Conservation (phyloP, 441 rosid species). For the Syzygium malaccense region DNA sequence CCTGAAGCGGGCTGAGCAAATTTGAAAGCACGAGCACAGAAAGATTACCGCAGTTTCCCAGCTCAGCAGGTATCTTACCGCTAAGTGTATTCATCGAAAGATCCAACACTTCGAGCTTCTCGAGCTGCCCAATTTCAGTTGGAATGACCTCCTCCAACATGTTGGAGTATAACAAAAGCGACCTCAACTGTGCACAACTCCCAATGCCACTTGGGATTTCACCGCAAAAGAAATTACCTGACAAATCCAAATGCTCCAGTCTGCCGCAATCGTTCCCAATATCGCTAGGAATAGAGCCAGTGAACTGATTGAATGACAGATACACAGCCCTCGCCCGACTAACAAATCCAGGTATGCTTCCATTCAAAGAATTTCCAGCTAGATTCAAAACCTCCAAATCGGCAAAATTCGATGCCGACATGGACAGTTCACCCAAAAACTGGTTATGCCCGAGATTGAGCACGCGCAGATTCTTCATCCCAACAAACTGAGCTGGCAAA, state of each 20-base stretch:
- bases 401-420: conserved; percentile 16
- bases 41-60: conserved; percentile 42
- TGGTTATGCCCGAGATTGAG: conserved; percentile 50
- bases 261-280: conserved; percentile 33
- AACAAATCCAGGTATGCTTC: conserved; percentile 36
- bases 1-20: conserved; percentile 23
- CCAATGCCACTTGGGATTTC: conserved; percentile 49
- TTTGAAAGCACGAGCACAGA: conserved; percentile 51
- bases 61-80: conserved; percentile 40
- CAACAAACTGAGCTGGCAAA: conserved; percentile 33
- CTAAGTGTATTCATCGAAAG: conserved; percentile 49
- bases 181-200: conserved; percentile 31
- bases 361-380: conserved; percentile 50
- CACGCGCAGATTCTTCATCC: conserved; percentile 38
- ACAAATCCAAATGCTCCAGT: conserved; percentile 60
- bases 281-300: conserved; percentile 31
- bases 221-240: conserved; percentile 49
- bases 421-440: conserved; percentile 36
- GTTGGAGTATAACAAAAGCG: conserved; percentile 46
- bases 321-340: conserved; percentile 35
- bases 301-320: conserved; percentile 34
- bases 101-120: conserved; percentile 51
- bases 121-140: conserved; percentile 34
- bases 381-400: conserved; percentile 44
- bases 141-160: conserved; percentile 51